phyloP scores from a whole-genome alignment of 2,329 filamentous ascomycete species.

The Aaosphaeria pasadenensis region DNA sequence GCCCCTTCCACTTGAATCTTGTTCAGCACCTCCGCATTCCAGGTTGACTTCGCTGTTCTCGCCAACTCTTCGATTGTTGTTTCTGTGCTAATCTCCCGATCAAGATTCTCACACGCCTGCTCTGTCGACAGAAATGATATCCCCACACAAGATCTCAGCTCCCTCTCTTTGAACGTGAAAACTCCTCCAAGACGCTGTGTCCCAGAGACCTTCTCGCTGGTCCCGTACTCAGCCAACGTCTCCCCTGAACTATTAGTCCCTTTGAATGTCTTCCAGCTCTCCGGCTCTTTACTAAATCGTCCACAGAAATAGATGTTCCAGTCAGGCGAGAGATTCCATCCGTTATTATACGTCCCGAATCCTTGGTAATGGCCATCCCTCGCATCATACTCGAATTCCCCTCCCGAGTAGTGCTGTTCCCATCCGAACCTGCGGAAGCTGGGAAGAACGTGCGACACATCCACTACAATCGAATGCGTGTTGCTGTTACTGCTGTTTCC shows the following conservation, averaged over 20 bases:
- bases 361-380: conserved; percentile 56
- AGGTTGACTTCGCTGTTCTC: conserved; percentile 49
- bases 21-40: conserved; percentile 61
- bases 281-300: conserved; percentile 49
- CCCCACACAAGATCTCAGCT: conserved; percentile 59
- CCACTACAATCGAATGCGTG: conserved; percentile 53
- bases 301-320: conserved; percentile 66
- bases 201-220: conserved; percentile 19
- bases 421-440: conserved; percentile 60
- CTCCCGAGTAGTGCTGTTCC: conserved; percentile 62
- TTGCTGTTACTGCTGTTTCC: conserved; percentile 10
- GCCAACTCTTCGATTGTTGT: conserved; percentile 47
- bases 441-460: conserved; percentile 62
- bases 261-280: conserved; percentile 26
- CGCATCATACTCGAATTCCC: conserved; percentile 52
- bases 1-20: conserved; percentile 62
- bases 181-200: conserved; percentile 41
- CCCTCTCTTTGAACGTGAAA: conserved; percentile 51
- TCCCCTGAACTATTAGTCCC: conserved; percentile 12
- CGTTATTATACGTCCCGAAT: conserved; percentile 62
- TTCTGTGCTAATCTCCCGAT: conserved; percentile 53
- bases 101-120: conserved; percentile 59
- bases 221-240: conserved; percentile 16
- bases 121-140: conserved; percentile 65
- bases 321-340: conserved; percentile 61